phyloP scores from a whole-genome alignment of 1,139 yeast species.

The Debaryomyces udenii region DNA sequence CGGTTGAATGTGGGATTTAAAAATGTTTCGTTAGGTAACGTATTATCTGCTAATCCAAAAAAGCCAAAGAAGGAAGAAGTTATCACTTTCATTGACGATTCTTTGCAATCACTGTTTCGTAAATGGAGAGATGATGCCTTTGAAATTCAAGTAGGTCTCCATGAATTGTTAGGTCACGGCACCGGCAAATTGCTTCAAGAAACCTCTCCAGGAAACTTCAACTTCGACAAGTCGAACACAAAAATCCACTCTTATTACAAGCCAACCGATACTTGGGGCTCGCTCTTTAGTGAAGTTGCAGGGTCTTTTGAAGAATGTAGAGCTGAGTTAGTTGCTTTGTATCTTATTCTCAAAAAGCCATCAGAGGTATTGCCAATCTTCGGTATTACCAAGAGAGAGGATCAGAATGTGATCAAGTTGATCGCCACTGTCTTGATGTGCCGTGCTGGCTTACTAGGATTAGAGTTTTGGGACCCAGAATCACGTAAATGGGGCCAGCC shows the following conservation, averaged over 20 bases:
- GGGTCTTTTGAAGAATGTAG: slow-evolving; percentile 93
- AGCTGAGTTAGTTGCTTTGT: slow-evolving; percentile 88
- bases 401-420: slow-evolving; percentile 64
- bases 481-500: slow-evolving; percentile 90
- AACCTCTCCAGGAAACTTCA: slow-evolving; percentile 62
- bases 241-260: slow-evolving; percentile 71
- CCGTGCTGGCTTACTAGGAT: slow-evolving; percentile 79
- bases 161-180: slow-evolving; percentile 91
- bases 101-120: slow-evolving; percentile 59
- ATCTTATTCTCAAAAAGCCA: slow-evolving; percentile 66
- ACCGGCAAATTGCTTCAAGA: slow-evolving; percentile 80
- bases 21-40: slow-evolving; percentile 86
- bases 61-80: slow-evolving; percentile 69
- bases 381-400: slow-evolving; percentile 59
- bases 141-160: slow-evolving; percentile 92
- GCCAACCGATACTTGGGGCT: slow-evolving; percentile 88
- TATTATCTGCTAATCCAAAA: slow-evolving; percentile 65
- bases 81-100: slow-evolving; percentile 62
- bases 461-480: slow-evolving; percentile 86
- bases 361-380: slow-evolving; percentile 66
- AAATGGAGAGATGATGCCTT: slow-evolving; percentile 81
- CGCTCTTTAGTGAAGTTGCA: slow-evolving; percentile 76
- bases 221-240: slow-evolving; percentile 71
- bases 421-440: slow-evolving; percentile 81
- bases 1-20: slow-evolving; percentile 83